Evolutionary conservation across 2,329 filamentous ascomycete species (phyloP).

Genomic region (Coniochaeta sp.): DNA sequence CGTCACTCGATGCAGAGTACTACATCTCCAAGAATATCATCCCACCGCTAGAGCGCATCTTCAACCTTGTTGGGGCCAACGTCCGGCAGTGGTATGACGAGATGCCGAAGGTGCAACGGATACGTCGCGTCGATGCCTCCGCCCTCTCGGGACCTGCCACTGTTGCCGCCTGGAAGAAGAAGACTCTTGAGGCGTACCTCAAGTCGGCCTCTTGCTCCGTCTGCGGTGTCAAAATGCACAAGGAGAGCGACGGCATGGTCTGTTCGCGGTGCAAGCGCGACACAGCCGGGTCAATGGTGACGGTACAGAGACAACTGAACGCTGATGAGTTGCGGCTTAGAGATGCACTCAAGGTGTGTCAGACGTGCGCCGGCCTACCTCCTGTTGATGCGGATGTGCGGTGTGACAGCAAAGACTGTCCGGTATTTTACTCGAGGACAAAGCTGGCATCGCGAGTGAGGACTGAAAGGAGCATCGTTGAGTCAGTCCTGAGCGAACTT

Average conservation of each 20-base stretch:
- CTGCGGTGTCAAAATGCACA: constrained; percentile 52
- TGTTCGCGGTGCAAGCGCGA: constrained; percentile 50
- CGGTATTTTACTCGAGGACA: constrained; percentile 76
- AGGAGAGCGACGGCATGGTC: constrained; percentile 27
- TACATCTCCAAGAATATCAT: constrained; percentile 96
- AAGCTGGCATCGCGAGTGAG: constrained; percentile 47
- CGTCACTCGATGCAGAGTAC: constrained; percentile 86
- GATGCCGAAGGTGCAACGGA: constrained; percentile 84
- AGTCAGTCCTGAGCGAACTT: constrained; percentile 25
- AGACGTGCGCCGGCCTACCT: constrained; percentile 67
- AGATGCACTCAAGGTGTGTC: constrained; percentile 66
- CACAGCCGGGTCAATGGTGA: constrained; percentile 53
- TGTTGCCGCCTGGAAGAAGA: constrained; percentile 34
- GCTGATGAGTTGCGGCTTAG: constrained; percentile 54
- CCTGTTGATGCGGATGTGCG: constrained; percentile 64
- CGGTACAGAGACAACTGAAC: constrained; percentile 54
- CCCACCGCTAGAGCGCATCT: constrained; percentile 89
- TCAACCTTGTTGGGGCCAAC: constrained; percentile 91
- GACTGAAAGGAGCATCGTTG: constrained; percentile 28
- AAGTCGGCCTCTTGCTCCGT: constrained; percentile 70
- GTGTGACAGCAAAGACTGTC: constrained; percentile 88
- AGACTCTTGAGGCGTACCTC: constrained; percentile 93
- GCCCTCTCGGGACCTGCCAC: constrained; percentile 12
- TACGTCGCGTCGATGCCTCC: constrained; percentile 50
- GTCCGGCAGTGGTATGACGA: constrained; percentile 90